Evolutionary conservation across 2,329 filamentous ascomycete genomes (phyloP).

Genomic region (Trichoderma atrobrunneum): DNA sequence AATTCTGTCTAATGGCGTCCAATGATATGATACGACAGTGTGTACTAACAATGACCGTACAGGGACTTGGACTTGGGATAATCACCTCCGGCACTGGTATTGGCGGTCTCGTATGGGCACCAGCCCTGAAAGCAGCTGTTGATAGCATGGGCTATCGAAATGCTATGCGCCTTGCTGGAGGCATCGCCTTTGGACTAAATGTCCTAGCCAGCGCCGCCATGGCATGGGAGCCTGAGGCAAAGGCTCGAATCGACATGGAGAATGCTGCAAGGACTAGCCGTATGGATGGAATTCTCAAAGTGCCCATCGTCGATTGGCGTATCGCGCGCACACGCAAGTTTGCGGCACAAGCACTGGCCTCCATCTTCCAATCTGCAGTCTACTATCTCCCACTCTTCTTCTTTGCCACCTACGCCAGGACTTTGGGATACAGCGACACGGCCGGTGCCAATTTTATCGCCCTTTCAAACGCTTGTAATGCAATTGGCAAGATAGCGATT

Average conservation of each 20-base stretch:
- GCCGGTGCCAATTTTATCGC: constrained; percentile 12
- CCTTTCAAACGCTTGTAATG: background rate
- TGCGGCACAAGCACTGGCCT: background rate
- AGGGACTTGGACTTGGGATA: background rate
- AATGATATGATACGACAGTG: too few species aligned
- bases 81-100: constrained; percentile 10
- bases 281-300: background rate
- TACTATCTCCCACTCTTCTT: constrained; percentile 14
- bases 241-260: background rate
- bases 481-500: constrained; percentile 1
- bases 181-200: background rate
- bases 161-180: constrained; percentile 1
- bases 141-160: constrained; percentile 3
- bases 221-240: background rate
- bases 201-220: background rate
- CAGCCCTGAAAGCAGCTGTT: background rate
- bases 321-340: background rate
- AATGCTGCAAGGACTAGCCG: background rate
- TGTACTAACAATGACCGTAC: too few species aligned
- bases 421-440: constrained; percentile 8
- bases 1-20: too few species aligned
- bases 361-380: constrained; percentile 6
- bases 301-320: constrained; percentile 2
- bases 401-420: constrained; percentile 4
- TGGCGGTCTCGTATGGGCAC: constrained; percentile 7